These are phyloP conservation scores for Penicillium sp. DNA, from an alignment of 2,329 filamentous ascomycete genomes.

Conservation along the genomic window DNA sequence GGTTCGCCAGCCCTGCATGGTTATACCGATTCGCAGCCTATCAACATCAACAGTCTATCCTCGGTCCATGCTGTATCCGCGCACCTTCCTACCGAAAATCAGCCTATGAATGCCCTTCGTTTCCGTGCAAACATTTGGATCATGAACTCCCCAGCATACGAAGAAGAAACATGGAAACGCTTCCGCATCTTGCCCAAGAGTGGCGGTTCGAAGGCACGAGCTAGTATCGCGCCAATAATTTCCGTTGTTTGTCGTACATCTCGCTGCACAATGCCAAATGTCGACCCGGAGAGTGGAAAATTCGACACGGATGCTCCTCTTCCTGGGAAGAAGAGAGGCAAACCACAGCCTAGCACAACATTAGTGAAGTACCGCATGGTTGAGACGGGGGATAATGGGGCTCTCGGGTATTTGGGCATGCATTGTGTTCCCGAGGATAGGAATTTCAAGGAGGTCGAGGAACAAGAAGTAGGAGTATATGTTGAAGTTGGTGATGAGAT, in stretches of 20 bases:
- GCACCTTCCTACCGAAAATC: not conserved
- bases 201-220: not conserved
- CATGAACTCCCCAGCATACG: not conserved
- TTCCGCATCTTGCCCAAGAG: not conserved
- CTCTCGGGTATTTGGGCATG: constrained; percentile 6
- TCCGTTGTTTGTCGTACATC: constrained; percentile 4
- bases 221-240: not conserved
- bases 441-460: not conserved
- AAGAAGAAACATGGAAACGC: constrained; percentile 9
- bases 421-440: constrained; percentile 8
- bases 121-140: constrained; percentile 8
- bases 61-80: constrained; percentile 2
- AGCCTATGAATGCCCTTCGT: constrained; percentile 1
- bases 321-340: constrained; percentile 2
- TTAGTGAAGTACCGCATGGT: constrained; percentile 3
- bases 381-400: constrained; percentile 1
- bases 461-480: not conserved
- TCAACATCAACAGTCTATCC: constrained; percentile 7
- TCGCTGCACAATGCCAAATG: constrained; percentile 6
- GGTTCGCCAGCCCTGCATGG: constrained; percentile 1
- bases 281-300: not conserved
- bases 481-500: constrained; percentile 5
- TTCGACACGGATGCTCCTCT: not conserved
- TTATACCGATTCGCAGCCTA: constrained; percentile 2
- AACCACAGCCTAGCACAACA: constrained; percentile 4